These are phyloP conservation scores for Coix lacrymajobi DNA, from an alignment of 176 grass and related monocot genomes.

Conservation along the genomic window DNA sequence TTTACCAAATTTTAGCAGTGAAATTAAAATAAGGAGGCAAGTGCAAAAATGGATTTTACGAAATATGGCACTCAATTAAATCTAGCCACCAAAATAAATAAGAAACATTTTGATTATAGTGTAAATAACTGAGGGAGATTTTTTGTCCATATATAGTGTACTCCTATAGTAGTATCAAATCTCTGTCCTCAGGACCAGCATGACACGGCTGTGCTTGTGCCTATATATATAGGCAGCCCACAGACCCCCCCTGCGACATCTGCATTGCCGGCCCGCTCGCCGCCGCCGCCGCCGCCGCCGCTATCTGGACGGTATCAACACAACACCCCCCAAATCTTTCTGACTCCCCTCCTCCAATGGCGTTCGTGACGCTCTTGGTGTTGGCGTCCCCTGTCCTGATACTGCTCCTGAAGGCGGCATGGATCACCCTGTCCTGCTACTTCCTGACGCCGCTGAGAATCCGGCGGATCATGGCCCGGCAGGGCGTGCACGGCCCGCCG, in stretches of 20 bases:
- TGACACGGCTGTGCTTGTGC: background rate
- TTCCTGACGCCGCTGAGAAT: conserved; percentile 58
- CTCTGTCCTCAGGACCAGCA: background rate
- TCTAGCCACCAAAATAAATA: background rate
- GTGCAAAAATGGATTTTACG: too few relatives aligned
- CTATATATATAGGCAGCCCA: conserved; percentile 27
- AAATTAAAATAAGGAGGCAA: too few relatives aligned
- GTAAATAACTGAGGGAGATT: background rate
- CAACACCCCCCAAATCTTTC: background rate
- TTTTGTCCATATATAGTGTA: too few relatives aligned
- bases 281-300: background rate
- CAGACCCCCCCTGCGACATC: background rate
- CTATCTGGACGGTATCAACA: background rate
- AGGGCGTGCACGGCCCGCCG: conserved; percentile 58
- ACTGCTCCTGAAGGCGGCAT: conserved; percentile 44
- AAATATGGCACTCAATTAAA: background rate
- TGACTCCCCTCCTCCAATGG: background rate
- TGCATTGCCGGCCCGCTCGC: background rate
- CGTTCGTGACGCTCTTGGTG: conserved; percentile 4
- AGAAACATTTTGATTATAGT: background rate
- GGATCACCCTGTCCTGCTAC: conserved; percentile 78
- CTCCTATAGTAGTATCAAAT: background rate
- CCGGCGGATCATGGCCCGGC: conserved; percentile 54
- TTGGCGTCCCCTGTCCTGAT: conserved; percentile 8
- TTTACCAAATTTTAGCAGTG: too few relatives aligned